A percentile compares a stretch with the other conserved stretches of the same genome.
These are phyloP conservation scores for Suillus clintonianus DNA, from an alignment of 768 basidiomycete genomes.

Conservation along the genomic window DNA sequence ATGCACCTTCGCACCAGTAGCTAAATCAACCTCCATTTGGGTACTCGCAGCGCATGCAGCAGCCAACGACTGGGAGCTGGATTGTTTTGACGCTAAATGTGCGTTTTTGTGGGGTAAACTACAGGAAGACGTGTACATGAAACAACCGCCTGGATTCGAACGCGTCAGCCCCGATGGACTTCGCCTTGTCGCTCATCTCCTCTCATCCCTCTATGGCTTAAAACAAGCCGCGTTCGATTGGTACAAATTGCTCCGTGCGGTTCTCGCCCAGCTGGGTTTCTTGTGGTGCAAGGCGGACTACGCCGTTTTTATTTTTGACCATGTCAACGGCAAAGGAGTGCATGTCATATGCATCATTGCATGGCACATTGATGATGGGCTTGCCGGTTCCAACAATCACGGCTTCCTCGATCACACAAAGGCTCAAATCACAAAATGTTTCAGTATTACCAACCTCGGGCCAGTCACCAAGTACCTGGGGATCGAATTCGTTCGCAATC, in stretches of 20 bases:
- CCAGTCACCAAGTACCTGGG: too few relatives aligned
- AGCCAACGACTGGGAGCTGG: not conserved
- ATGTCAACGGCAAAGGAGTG: not conserved
- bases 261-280: too few relatives aligned
- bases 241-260: too few relatives aligned
- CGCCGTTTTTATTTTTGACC: too few relatives aligned
- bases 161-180: accelerated
- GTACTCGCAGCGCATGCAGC: constrained; percentile 11
- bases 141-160: not conserved
- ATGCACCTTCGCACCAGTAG: constrained; percentile 31
- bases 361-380: too few relatives aligned
- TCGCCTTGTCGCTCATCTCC: not conserved
- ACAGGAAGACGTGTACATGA: not conserved
- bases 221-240: too few relatives aligned
- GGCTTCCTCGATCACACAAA: not conserved
- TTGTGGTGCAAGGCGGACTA: too few relatives aligned
- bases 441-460: not conserved
- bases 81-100: not conserved
- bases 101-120: not conserved
- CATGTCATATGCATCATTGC: too few relatives aligned
- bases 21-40: constrained; percentile 19
- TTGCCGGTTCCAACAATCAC: too few relatives aligned
- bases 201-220: not conserved
- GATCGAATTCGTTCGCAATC: too few relatives aligned
- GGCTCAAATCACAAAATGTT: not conserved